Evolutionary conservation across 768 basidiomycete genomes (phyloP), one percentile per base, ranked within the genome.

Genomic region (Russula olivacea): DNA sequence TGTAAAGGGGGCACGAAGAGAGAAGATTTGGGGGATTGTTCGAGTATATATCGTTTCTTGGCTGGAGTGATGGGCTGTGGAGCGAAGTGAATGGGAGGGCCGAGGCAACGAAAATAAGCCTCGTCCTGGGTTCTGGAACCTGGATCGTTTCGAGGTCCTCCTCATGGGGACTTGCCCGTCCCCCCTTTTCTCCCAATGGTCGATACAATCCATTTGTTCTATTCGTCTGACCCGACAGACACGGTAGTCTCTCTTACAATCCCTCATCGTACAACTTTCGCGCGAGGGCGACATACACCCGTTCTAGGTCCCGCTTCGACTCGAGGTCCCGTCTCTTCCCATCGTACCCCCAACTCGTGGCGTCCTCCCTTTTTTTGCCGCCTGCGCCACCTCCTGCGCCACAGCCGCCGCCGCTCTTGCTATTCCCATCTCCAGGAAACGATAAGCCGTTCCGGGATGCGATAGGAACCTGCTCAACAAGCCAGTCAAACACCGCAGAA

Each of bases 241-340:
- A n/a, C 47, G 45, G n/a, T 32, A 51, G 10, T 55, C 25, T 9
- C 43, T 15, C 12, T 30, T 76, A 97, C 70, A 94, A 74, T 12
- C 96, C 96, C 71, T 97, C 93, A 61, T 98, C 90, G 68, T 94
- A 93, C 75, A 99, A 74, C 76, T 92, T 96, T 74, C 89, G 82
- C 66, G 89, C 84, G 50, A 98, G 73, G 7, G 94, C 91, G 38
- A 97, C 80, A 73, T 96, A 96, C 74, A 99, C 91, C 69, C 86
- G 77, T 72, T 95, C 93, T 70, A 98, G 74, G 71, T 93, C 90
- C 69, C 83, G 81, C 75, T 88, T 88, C 61, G 80, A 81, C 57
- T 76, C 79, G 15, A 87, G 70, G 63, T 89, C 87, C 40, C 78
- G 80, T 28, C 48, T 28, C 25, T 11, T 28, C 48, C 48, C 74